These are phyloP conservation scores for Phanerodontia chrysosporium DNA, from an alignment of 768 basidiomycete genomes.

Conservation along the genomic window DNA sequence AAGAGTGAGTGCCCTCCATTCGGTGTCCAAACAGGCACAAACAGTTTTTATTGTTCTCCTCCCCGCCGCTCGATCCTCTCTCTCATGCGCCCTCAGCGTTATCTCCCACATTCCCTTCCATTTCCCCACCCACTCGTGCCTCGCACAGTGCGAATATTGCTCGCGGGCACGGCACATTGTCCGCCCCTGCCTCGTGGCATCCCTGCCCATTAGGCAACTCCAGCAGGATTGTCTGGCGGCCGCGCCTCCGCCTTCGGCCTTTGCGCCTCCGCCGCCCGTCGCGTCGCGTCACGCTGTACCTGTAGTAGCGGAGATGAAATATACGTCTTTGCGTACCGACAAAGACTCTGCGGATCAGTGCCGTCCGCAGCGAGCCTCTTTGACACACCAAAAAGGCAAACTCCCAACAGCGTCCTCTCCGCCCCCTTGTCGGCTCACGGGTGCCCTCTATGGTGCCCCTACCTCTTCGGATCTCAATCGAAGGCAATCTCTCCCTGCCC, in stretches of 20 bases:
- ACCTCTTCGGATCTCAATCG: conserved; percentile 7
- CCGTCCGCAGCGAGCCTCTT: neutral
- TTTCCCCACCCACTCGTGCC: conserved; percentile 15
- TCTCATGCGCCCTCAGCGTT: conserved; percentile 18
- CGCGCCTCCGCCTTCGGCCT: neutral
- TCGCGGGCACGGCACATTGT: no score
- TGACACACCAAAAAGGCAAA: conserved; percentile 13
- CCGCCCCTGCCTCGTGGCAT: neutral
- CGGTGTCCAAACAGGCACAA: conserved; percentile 19
- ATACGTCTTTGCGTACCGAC: neutral
- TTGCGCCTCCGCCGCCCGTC: neutral
- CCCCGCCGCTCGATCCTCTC: conserved; percentile 16
- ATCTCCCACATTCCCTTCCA: conserved; percentile 14
- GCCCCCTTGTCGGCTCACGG: conserved; percentile 12
- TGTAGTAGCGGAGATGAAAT: conserved; percentile 7
- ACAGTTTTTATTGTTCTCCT: conserved; percentile 17
- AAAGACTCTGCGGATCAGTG: neutral
- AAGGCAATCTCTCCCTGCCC: neutral
- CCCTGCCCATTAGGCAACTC: neutral
- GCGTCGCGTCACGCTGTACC: neutral
- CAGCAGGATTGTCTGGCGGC: neutral
- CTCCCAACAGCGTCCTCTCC: conserved; percentile 1
- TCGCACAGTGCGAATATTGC: no score
- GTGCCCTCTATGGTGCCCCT: conserved; percentile 8
- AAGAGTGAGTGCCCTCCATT: conserved; percentile 19